Evolutionary conservation across 495 filamentous ascomycete species (phyloP), one percentile per base, ranked within the genome.

Genomic region (Penicillium samsonianum): DNA sequence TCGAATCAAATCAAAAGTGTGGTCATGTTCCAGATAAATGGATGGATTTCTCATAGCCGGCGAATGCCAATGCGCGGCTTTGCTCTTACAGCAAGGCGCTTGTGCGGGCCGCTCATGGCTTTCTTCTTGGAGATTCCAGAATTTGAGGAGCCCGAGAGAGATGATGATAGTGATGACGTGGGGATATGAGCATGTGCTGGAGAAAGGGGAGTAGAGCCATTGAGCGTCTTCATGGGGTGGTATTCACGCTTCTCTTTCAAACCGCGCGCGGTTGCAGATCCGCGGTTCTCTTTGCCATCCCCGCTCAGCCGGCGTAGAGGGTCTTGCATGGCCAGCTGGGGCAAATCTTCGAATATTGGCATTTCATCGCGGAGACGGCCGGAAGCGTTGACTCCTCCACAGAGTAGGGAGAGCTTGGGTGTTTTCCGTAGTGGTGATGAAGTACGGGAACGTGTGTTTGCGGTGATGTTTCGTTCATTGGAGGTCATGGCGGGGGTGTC

Each of bases 61-160:
- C 76, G 73, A 22, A 79, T 59, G 2, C 76, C 76, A 50, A 74
- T 70, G 8, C 76, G 68, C 1, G 76, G 68, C 56, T 75, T 77
- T 12, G 62, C 30, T 51, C 73, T 76, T n/a, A 63, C 54, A 9
- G 31, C 28, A 16, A 51, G 30, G 12, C 65, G 64, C 52, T 73
- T 78, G 33, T 70, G 64, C 11, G 44, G 41, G 10, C 62, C 62
- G n/a, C 48, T 31, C 5, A 40, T 55, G 10, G 64, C 43, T 46
- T 69, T 70, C 42, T 69, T 73, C 10, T 47, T 55, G 1, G 57
- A 43, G 33, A 63, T 28, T 45, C 58, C 68, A 9, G 57, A 62
- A 5, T 44, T 37, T 0, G 63, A 60, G 17, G 35, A 33, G 0
- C 33, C 28, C 0, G 66, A 14, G 28, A 63, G 19, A 17, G 62